phyloP scores from a whole-genome alignment of 208 protist genomes.

The Trypanosoma melophagium region DNA sequence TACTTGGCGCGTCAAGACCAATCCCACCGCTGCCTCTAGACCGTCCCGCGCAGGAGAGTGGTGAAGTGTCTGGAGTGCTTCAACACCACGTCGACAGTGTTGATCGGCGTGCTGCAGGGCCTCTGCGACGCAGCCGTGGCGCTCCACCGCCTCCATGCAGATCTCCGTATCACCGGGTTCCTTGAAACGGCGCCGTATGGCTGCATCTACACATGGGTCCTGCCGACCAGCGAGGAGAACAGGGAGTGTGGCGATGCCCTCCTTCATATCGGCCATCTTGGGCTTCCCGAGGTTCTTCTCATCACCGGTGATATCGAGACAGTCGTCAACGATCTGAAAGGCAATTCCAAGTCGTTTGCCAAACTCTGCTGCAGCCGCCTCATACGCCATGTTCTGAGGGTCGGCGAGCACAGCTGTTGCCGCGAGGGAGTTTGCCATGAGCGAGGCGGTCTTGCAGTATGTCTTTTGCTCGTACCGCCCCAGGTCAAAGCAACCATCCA shows the following conservation, averaged over 20 bases:
- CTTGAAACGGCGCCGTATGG: slow-evolving; percentile 60
- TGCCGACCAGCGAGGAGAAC: slow-evolving; percentile 70
- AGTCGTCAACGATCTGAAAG: slow-evolving; percentile 95
- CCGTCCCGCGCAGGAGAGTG: slow-evolving; percentile 57
- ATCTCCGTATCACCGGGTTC: slow-evolving; percentile 40
- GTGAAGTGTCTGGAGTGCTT: slow-evolving; percentile 46
- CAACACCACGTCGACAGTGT: slow-evolving; percentile 62
- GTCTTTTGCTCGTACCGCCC: slow-evolving; percentile 87
- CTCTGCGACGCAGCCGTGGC: slow-evolving; percentile 50
- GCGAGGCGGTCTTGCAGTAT: slow-evolving; percentile 94
- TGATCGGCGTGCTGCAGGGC: slow-evolving; percentile 59
- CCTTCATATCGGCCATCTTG: slow-evolving; percentile 78
- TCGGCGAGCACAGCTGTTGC: slow-evolving; percentile 85
- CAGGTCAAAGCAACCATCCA: slow-evolving; percentile 85
- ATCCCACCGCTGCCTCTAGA: slow-evolving; percentile 51
- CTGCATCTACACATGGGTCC: slow-evolving; percentile 46
- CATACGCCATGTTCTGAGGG: slow-evolving; percentile 44
- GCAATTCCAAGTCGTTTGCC: slow-evolving; percentile 93
- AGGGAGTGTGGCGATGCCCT: slow-evolving; percentile 78
- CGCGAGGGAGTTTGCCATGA: slow-evolving; percentile 92
- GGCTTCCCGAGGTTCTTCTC: slow-evolving; percentile 78
- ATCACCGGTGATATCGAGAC: slow-evolving; percentile 90
- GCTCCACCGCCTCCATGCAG: slow-evolving; percentile 55
- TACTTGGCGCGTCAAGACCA: slow-evolving; percentile 58
- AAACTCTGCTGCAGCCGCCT: slow-evolving; percentile 68